phyloP scores from a whole-genome alignment of 495 filamentous ascomycete genomes.

The Copromyces sp. region DNA sequence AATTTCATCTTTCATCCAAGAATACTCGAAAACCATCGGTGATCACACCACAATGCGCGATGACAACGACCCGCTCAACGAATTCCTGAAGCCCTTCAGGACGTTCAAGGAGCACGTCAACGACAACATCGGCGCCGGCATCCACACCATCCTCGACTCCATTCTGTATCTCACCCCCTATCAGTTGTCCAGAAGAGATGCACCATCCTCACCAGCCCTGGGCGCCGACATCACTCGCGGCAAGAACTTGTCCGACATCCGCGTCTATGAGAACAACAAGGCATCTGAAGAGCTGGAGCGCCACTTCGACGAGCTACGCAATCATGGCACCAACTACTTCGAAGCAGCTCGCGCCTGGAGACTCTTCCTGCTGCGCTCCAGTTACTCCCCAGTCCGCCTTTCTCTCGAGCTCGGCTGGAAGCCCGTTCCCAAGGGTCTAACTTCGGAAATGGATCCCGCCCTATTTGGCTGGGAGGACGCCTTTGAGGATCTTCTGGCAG shows the following conservation, averaged over 20 bases:
- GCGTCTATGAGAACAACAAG: background rate
- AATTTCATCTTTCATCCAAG: background rate
- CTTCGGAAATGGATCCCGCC: conserved; percentile 6
- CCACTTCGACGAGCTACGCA: conserved; percentile 3
- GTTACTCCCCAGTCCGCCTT: conserved; percentile 29
- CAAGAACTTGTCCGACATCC: background rate
- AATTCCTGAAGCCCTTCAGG: conserved; percentile 29
- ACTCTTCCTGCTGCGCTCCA: conserved; percentile 13
- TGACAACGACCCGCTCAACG: background rate
- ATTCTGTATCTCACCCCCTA: background rate
- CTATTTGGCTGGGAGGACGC: conserved; percentile 30
- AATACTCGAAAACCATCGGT: background rate
- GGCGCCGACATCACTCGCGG: background rate
- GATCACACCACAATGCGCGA: background rate
- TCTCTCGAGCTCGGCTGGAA: conserved; percentile 11
- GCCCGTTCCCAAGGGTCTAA: conserved; percentile 18
- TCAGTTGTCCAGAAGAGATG: background rate
- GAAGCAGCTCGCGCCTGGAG: conserved; percentile 6
- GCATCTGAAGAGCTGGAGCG: conserved; percentile 1
- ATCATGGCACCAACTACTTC: conserved; percentile 1
- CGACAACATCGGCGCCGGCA: conserved; percentile 23
- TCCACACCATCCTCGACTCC: conserved; percentile 22
- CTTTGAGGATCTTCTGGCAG: conserved; percentile 32
- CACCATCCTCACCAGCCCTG: background rate
- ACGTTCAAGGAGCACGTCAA: conserved; percentile 36